phyloP scores from a whole-genome alignment of 129 eudicot species.

The Apium graveolens region DNA sequence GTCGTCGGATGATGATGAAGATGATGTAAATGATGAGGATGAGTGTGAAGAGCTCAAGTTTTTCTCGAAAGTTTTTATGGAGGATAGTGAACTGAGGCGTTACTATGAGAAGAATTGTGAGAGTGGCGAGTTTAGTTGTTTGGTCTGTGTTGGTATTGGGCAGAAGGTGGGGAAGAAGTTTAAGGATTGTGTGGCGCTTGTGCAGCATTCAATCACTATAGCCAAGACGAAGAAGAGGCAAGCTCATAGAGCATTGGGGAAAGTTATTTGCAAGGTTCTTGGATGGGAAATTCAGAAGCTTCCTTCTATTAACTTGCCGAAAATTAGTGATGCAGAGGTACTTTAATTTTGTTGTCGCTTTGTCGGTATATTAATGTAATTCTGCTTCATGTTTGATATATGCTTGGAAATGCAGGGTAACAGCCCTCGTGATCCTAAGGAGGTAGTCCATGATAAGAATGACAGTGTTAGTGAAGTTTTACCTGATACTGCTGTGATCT shows the following conservation, averaged over 20 bases:
- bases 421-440: slow-evolving; percentile 15
- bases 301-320: slow-evolving; percentile 29
- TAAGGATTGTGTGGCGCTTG: slow-evolving; percentile 61
- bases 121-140: slow-evolving; percentile 60
- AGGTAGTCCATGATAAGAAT: slow-evolving; percentile 10
- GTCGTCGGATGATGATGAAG: slow-evolving; percentile 21
- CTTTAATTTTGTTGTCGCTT: not conserved
- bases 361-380: not conserved
- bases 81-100: slow-evolving; percentile 40
- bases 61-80: slow-evolving; percentile 40
- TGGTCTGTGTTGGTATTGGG: slow-evolving; percentile 62
- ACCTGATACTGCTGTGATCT: slow-evolving; percentile 13
- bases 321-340: slow-evolving; percentile 29
- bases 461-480: slow-evolving; percentile 15
- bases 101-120: slow-evolving; percentile 48
- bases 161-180: slow-evolving; percentile 51
- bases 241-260: slow-evolving; percentile 67
- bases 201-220: slow-evolving; percentile 58
- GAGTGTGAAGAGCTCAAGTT: slow-evolving; percentile 29
- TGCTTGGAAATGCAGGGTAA: slow-evolving; percentile 24
- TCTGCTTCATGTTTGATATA: not conserved
- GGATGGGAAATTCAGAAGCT: slow-evolving; percentile 76
- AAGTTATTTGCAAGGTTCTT: slow-evolving; percentile 67
- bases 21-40: slow-evolving; percentile 22
- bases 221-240: slow-evolving; percentile 57